Base-by-base conservation (phyloP, 495 filamentous ascomycete species). In the Baudoinia panamericana region DNA sequence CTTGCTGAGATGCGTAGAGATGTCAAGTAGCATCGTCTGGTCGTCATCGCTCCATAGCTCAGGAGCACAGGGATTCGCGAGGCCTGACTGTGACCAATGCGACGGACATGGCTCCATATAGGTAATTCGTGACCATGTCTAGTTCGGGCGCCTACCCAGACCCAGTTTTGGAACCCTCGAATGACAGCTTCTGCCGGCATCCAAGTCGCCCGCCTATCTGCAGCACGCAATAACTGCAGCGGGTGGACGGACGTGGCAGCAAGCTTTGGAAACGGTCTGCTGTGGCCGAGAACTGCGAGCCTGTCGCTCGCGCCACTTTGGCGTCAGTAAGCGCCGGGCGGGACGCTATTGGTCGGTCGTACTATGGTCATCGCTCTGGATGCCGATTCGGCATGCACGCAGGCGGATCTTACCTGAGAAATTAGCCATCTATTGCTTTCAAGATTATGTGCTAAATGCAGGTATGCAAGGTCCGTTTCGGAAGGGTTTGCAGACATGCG, bases 341-440 rank as follows among this genome's bases (percentile, higher is more conserved):
- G 8, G 8, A 9, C 30, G 30, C 30, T 17, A 33, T 33, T 33
- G 30, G 34, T 37, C 20, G 19, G 26, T 4, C 4, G 5, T 11
- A 5, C 16, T 20, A 8, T 36, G 5, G 33, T 13, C 4, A 13
- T 23, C 12, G n/a, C 12, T n/a, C 20, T 17, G 26, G 4, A 5
- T 37, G 18, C 4, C 34, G 9, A 35, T 5, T 3, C 2, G 34
- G n/a, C n/a, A n/a, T n/a, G n/a, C n/a, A n/a, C n/a, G n/a, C n/a
- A n/a, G n/a, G n/a, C n/a, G n/a, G n/a, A n/a, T n/a, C n/a, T n/a
- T n/a, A n/a, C n/a, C n/a, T n/a, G 19, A 24, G 34, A 24, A 4
- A 37, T 37, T 37, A 37, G 19, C 17, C 10, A 19, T 13, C 34
- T 37, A 37, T 37, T 24, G 34, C 23, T 37, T 24, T 37, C 34